phyloP scores from a whole-genome alignment of 2,329 filamentous ascomycete species.

The Diatrype stigma region DNA sequence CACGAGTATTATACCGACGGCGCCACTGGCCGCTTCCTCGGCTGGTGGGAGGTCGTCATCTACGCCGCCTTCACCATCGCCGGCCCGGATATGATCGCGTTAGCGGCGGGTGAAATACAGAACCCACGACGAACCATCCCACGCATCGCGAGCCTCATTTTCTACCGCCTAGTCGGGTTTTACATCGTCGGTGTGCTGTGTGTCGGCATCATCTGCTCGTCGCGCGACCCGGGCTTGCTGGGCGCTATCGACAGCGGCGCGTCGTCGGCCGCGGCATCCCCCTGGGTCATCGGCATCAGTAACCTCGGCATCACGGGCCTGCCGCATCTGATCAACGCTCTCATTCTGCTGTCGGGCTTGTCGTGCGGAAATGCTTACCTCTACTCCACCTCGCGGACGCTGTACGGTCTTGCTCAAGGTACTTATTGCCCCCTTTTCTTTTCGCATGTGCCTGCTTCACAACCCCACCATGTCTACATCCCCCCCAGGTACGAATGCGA shows the following conservation, averaged over 20 bases:
- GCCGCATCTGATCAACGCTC: conserved; percentile 55
- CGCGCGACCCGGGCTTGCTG: conserved; percentile 50
- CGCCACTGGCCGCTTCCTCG: conserved; percentile 51
- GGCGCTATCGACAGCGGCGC: conserved; percentile 50
- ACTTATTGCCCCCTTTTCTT: not conserved
- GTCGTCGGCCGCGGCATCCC: conserved; percentile 47
- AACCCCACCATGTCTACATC: too few relatives aligned
- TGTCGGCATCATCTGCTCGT: conserved; percentile 55
- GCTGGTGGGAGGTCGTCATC: conserved; percentile 45
- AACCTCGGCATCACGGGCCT: conserved; percentile 47
- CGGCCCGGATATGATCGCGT: conserved; percentile 53
- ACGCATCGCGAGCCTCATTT: conserved; percentile 57
- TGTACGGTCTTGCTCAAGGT: conserved; percentile 24
- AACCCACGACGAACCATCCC: conserved; percentile 55
- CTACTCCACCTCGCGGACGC: conserved; percentile 14
- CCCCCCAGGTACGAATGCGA: too few relatives aligned
- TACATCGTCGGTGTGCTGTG: conserved; percentile 58
- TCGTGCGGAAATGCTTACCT: conserved; percentile 19
- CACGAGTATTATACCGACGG: conserved; percentile 27
- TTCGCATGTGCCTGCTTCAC: not conserved
- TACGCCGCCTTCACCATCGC: conserved; percentile 56
- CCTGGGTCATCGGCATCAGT: conserved; percentile 51
- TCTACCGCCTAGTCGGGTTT: conserved; percentile 59
- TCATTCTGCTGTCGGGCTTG: conserved; percentile 22
- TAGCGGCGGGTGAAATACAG: conserved; percentile 41